Conservation (phyloP, 192 early-diverging fungal genomes). For the Backusella australiensis region DNA sequence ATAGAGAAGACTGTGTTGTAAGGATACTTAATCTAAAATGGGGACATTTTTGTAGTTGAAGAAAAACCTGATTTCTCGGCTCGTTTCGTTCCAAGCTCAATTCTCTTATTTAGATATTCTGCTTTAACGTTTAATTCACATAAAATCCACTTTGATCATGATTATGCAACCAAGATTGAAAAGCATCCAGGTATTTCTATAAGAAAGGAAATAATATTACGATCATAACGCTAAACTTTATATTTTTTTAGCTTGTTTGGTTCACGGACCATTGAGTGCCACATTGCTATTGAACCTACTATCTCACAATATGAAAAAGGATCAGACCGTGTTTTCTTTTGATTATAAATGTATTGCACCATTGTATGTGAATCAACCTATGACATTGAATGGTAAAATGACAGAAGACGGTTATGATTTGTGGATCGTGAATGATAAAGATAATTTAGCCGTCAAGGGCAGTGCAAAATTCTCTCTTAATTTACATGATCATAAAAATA, state of each 20-base stretch:
- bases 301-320: background rate
- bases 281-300: constrained; percentile 13
- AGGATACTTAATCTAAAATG: background rate
- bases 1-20: background rate
- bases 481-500: background rate
- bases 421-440: constrained; percentile 18
- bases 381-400: background rate
- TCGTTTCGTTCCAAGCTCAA: background rate
- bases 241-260: background rate
- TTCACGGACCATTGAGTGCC: constrained; percentile 16
- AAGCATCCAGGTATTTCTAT: constrained; percentile 1
- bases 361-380: background rate
- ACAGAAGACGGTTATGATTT: background rate
- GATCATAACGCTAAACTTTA: background rate
- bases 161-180: constrained; percentile 7
- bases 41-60: background rate
- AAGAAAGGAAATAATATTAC: background rate
- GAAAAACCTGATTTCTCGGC: constrained; percentile 7
- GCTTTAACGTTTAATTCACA: constrained; percentile 19
- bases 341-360: constrained; percentile 13
- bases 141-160: constrained; percentile 16
- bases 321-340: background rate
- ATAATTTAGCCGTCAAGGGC: constrained; percentile 15
- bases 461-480: background rate
- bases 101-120: constrained; percentile 15